Evolutionary conservation across 2,329 filamentous ascomycete genomes (phyloP), one percentile per base, ranked within the genome.

Genomic region (Magnaporthiopsis incrustans): DNA sequence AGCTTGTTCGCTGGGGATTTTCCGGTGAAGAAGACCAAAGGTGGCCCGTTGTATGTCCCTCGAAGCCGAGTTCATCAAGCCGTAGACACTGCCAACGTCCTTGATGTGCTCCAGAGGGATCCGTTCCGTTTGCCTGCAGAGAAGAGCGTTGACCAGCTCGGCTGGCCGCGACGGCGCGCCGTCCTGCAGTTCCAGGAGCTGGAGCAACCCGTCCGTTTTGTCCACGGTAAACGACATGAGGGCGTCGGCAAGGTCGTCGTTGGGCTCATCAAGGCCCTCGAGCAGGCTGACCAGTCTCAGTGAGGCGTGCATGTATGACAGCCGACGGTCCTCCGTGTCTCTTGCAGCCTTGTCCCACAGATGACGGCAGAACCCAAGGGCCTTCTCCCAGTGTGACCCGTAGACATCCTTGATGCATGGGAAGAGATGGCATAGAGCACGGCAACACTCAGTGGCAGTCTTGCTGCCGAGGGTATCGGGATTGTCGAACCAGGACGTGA

Each of bases 241-340:
- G 0, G 86, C 86, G 70, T 97, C 93, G 18, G 86, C 77, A 0
- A 97, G 81, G 72, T 98, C 94, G 67, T 98, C 94, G 67, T 97
- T 97, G 2, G 88, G 82, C 25, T 93, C 89, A 25, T 86, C 80
- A 0, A 94, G 75, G 3, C 78, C 79, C 67, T 86, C 83, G 2
- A 98, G 73, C 0, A 80, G 79, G 22, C 80, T 80, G 66, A 89
- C 85, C 0, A 98, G 78, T 71, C 88, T 89, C 32, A 97, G 78
- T 0, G 91, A 91, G 6, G 89, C 82, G 71, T 93, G 83, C 0
- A 92, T 78, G 32, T 88, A 82, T 0, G 90, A 84, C 1, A 91
- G 71, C 6, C 80, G 78, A 15, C 79, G 73, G 22, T 85, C 79
- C 0, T 78, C 67, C 1, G 74, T 66, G 8, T 80, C 77, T 2